Evolutionary conservation across 106 monocot species (phyloP), one percentile per base, ranked within the genome.

Genomic region (Apostasia ramifera): DNA sequence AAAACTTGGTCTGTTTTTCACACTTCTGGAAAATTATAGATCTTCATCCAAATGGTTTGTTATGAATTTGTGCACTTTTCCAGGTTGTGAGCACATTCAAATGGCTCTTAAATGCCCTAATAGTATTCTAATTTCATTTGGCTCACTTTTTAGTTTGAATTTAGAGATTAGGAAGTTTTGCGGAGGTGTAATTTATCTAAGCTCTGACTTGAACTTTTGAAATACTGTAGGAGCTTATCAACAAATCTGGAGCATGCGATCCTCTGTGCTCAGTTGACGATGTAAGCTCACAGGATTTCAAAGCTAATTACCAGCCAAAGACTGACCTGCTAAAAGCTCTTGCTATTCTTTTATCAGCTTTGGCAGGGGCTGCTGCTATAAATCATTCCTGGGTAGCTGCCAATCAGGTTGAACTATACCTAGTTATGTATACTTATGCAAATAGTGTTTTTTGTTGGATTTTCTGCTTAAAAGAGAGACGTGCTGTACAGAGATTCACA

Each of bases 371-470:
- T 44, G 79, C 79, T 67, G 97, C 92, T 59, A 92, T 97, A 57
- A 97, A 97, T 80, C 97, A 97, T 52, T 92, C 97, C 5, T 97
- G 92, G 97, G 97, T 97, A 41, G 97, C 87, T 76, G 87, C 79
- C 68, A 89, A 97, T 83, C 97, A 97, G 89, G 97, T 97, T 57
- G 6, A 39, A 39, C 61, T 3, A 10, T 77, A 2, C 14, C 66
- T 49, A 38, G 6, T 47, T 51, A 1, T 38, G 6, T 39, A 41
- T 52, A 6, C 2, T 59, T 53, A 59, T 65, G 4, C 8, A 8
- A 13, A 70, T 40, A 11, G 5, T 47, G 47, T 40, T 3, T 67
- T 38, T n/a, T n/a, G 8, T 45, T 63, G 8, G 8, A 7, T 8
- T 40, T 63, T 44, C 10, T 63, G 3, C 12, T n/a, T 12, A 45